phyloP scores from a whole-genome alignment of 2,329 filamentous ascomycete genomes.

The Sarocladiaceae sp. region DNA sequence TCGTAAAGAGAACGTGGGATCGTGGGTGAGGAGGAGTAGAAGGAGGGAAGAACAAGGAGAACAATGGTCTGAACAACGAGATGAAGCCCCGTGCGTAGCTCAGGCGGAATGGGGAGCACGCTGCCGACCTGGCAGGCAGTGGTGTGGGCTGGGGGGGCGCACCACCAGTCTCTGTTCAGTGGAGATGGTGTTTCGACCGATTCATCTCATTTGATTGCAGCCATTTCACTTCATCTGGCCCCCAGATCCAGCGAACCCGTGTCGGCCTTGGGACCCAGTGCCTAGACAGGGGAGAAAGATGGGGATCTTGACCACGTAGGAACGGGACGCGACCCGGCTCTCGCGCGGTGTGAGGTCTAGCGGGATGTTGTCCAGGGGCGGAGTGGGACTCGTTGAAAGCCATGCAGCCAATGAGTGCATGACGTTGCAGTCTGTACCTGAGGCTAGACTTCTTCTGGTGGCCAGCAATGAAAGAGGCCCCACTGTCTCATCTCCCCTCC shows the following conservation, averaged over 20 bases:
- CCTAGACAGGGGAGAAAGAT: neutral
- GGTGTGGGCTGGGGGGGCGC: neutral
- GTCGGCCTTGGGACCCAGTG: neutral
- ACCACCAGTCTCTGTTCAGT: slow-evolving; percentile 5
- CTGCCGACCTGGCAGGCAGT: too few species aligned
- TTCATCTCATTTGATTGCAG: slow-evolving; percentile 7
- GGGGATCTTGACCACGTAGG: neutral
- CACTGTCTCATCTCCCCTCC: slow-evolving; percentile 8
- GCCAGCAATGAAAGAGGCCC: neutral
- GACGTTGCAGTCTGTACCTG: neutral
- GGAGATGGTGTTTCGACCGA: slow-evolving; percentile 3
- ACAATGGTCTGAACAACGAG: slow-evolving; percentile 1
- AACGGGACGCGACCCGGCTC: slow-evolving; percentile 1
- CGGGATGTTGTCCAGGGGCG: neutral
- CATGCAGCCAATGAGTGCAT: neutral
- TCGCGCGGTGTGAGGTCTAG: neutral
- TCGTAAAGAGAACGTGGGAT: slow-evolving; percentile 15
- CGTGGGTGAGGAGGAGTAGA: slow-evolving; percentile 13
- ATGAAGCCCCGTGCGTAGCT: neutral
- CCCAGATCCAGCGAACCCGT: neutral
- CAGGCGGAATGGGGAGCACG: neutral
- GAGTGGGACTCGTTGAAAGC: neutral
- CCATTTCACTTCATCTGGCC: neutral
- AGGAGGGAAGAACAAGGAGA: slow-evolving; percentile 7
- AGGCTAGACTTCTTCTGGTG: neutral